Base-by-base conservation (phyloP, 345 rosid genomes). In the Gossypium rotundifolium region DNA sequence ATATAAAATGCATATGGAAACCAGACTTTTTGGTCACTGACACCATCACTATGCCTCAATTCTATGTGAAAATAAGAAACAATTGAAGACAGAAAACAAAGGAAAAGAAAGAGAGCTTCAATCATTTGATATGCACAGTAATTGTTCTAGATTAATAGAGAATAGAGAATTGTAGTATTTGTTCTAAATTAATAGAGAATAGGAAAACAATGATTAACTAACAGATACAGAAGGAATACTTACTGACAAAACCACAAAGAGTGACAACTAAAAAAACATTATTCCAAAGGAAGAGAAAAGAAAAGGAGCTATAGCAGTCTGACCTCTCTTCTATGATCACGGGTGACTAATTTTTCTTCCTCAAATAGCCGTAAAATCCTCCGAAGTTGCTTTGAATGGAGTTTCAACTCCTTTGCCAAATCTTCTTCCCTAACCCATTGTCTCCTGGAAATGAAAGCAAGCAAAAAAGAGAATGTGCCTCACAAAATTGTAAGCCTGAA, bases 371-470 rank as follows among this genome's bases (percentile, higher is more conserved):
- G 82, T 65, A 95, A 76, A 64, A 81, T 88, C 64, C 93, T 88
- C 10, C 94, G 87, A 29, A 93, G 91, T 78, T 91, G 97, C 87
- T 93, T 95, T 16, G 90, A 74, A 54, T 95, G 96, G 67, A 88
- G 70, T 76, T 86, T 89, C 84, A 93, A 83, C 46, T 93, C 97
- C 81, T 87, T 93, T 10, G 98, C 98, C 84, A 95, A 84, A 85
- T 90, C 97, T 82, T 95, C 98, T 85, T 95, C 99, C 79, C 96
- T 85, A 75, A 91, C 96, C 94, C 99, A 95, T 76, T 88, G 96
- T 51, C 92, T 88, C 79, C 98, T 91, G 81, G 53, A 49, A 78
- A 55, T 74, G 66, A 65, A 29, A 52, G 74, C 6, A 73, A 53
- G 40, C 40, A 33, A 54, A 33, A 16, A 33, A 46, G 33, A 5